Evolutionary conservation across 306 rosid genomes (phyloP), one percentile per base, ranked within the genome.

Genomic region (Erythrophleum fordii): DNA sequence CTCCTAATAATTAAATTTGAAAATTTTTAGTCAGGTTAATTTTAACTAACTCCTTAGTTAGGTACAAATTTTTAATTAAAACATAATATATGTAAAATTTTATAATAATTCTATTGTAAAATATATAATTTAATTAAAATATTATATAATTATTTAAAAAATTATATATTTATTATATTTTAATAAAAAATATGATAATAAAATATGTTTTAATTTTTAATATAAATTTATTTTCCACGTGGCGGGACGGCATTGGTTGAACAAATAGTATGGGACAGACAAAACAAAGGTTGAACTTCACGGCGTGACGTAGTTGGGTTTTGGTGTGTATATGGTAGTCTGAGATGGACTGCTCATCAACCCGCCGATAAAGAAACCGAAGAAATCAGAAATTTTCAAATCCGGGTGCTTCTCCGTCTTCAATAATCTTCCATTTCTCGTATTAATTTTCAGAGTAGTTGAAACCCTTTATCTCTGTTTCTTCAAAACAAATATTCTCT

Each of bases 301-400:
- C 34, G 71, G 25, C 52, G 73, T 71, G 55, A 72, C 52, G 73
- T 14, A 46, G 77, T 53, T 81, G 81, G 31, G 56, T 72, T 55
- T 71, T 73, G 86, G 81, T 78, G 31, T 52, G 69, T 48, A 81
- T 65, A 78, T 75, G 82, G 86, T 79, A 48, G 28, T 26, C 12
- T 81, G 86, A 84, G 69, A 61, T 69, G 35, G 87, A 81, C 87
- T 56, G 28, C 13, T 53, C 55, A 81, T 81, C 86, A 56, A 86
- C 70, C 78, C 26, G 49, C 41, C 34, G 62, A 75, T 12, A 46
- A 72, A 45, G 60, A 59, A 59, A 68, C 31, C 73, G 34, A 35
- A 45, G 60, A 41, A 35, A 56, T 64, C 69, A 55, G 75, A 66
- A 59, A 2, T 46, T 61, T 39, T 51, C 52, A 75, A 79, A 67